Evolutionary conservation across 2,329 filamentous ascomycete genomes (phyloP), one percentile per base, ranked within the genome.

Genomic region (Macrophomina phaseolina): DNA sequence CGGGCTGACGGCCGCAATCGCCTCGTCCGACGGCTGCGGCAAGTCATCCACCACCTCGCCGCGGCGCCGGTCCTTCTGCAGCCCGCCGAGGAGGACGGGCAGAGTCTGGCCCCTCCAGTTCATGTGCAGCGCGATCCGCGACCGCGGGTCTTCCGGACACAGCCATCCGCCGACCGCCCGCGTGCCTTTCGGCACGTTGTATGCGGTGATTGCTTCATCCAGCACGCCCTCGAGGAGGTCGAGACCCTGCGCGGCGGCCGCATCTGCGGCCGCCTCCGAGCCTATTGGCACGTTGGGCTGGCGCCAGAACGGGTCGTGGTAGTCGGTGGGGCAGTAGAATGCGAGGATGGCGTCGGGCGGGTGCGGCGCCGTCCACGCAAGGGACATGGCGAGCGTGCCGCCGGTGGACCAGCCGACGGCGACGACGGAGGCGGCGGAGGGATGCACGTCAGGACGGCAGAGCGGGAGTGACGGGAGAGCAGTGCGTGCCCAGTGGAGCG

Each of bases 341-440:
- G 74, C 75, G 0, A 86, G 71, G 2, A 83, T 78, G 0, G 80
- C 83, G 0, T 78, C 69, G 0, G 84, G 84, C 0, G 82, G 34
- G 12, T 67, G 23, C 0, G 56, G 42, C 0, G 77, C 68, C 0
- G 80, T 84, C 73, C 75, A 85, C 0, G 68, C 80, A 0, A 82
- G 69, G 0, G 79, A 74, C 76, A 85, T 77, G 1, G 83, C 84
- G 0, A 86, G 73, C 3, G 77, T 74, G 0, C 82, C 84, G 0
- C 83, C 84, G 0, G 79, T 76, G 0, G 83, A 86, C 83, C 83
- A 86, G 0, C 84, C 83, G 0, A 85, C 71, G 0, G 71, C 77
- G 0, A 81, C 80, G 0, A 84, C 74, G 2, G 70, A 73, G 0
- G 78, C 71, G 2, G 72, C 65, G 49, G 76, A 74, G 6, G 72